Evolutionary conservation across 78 protist genomes (phyloP).

Genomic region (Protostelium mycophagum): DNA sequence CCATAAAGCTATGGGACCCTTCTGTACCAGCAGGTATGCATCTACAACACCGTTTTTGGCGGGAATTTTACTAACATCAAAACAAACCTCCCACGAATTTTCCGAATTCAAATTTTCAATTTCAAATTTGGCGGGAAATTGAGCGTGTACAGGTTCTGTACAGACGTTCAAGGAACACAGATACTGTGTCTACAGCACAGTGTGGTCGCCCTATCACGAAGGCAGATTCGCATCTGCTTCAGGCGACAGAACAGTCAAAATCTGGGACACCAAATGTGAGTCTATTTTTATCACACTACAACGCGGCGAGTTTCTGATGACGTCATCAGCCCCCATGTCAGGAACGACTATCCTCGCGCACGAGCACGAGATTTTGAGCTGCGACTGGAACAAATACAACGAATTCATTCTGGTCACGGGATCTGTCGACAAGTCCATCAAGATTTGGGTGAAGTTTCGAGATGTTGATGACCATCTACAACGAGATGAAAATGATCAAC

Average conservation of each 20-base stretch:
- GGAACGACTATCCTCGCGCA: constrained; percentile 61
- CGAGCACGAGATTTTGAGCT: constrained; percentile 62
- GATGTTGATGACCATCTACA: no score
- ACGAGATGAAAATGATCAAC: no score
- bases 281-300: no score
- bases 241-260: constrained; percentile 67
- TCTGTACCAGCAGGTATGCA: background rate
- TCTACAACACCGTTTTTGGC: background rate
- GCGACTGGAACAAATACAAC: constrained; percentile 82
- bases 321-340: constrained; percentile 7
- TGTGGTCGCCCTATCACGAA: constrained; percentile 64
- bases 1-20: constrained; percentile 68
- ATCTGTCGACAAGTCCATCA: constrained; percentile 64
- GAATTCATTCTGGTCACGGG: constrained; percentile 60
- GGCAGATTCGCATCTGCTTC: constrained; percentile 63
- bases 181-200: constrained; percentile 72
- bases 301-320: constrained; percentile 4
- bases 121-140: no score
- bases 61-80: background rate
- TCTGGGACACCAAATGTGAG: constrained; percentile 67
- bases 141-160: constrained; percentile 9
- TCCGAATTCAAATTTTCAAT: no score
- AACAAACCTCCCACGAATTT: background rate
- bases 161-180: constrained; percentile 65
- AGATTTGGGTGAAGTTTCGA: constrained; percentile 53